Percentiles rank a stretch among this genome's conserved stretches.
These are phyloP conservation scores for Pistacia integerrima DNA, from an alignment of 345 rosid species.

Conservation along the genomic window DNA sequence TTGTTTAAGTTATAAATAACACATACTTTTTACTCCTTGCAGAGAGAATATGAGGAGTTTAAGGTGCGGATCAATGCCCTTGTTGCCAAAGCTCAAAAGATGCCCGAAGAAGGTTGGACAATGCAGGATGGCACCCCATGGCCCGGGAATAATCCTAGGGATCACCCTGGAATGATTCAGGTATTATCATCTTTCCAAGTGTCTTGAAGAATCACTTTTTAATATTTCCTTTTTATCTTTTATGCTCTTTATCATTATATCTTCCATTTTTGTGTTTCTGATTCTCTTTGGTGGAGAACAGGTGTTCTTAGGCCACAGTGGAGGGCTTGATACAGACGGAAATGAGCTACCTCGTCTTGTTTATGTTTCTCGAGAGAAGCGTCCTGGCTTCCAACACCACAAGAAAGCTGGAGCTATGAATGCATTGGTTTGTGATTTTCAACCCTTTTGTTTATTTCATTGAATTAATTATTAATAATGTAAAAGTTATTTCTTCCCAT, in stretches of 20 bases:
- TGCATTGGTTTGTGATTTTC: slow-evolving; percentile 76
- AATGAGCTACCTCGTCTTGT: slow-evolving; percentile 98
- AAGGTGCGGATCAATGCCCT: slow-evolving; percentile 99
- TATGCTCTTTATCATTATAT: slow-evolving; percentile 11
- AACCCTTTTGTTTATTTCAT: background rate
- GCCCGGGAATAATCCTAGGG: slow-evolving; percentile 99
- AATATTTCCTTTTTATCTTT: background rate
- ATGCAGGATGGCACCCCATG: slow-evolving; percentile 99
- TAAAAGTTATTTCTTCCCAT: background rate
- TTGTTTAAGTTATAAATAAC: background rate
- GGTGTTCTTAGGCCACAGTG: slow-evolving; percentile 99
- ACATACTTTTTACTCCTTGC: slow-evolving; percentile 13
- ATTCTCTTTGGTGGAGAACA: slow-evolving; percentile 27
- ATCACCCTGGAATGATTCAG: slow-evolving; percentile 99
- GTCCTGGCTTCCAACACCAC: slow-evolving; percentile 99
- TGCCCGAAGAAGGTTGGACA: slow-evolving; percentile 99
- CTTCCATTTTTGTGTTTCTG: slow-evolving; percentile 3
- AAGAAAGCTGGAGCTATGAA: slow-evolving; percentile 99
- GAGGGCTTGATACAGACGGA: slow-evolving; percentile 98
- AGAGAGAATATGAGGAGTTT: slow-evolving; percentile 99
- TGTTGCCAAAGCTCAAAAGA: slow-evolving; percentile 96
- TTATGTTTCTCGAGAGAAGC: slow-evolving; percentile 99
- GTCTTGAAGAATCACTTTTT: background rate
- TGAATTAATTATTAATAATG: background rate
- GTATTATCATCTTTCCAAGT: slow-evolving; percentile 31